Evolutionary conservation across 805 yeast genomes (phyloP), one percentile per base, ranked within the genome.

Genomic region (Candida bentonensis): DNA sequence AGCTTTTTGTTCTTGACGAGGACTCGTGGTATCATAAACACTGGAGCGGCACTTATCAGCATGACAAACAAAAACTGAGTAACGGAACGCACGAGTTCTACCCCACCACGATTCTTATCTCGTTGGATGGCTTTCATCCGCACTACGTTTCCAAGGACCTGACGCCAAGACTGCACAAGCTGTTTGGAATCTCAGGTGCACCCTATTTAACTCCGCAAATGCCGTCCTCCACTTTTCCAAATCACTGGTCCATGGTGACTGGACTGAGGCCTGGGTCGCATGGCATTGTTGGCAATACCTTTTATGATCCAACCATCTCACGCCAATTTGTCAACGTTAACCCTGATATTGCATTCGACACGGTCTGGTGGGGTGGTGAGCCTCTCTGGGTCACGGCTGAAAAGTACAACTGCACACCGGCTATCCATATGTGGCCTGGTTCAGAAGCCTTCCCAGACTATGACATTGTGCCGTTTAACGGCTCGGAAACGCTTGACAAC

Each of bases 381-480:
- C 92, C 96, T 0, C 55, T 88, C 20, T 88, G 96, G 96, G 64
- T 70, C 25, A 83, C 94, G 1, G 86, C 89, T 0, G 67, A 66
- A 23, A 58, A 60, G 17, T 82, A 82, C 47, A 79, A 78, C 3
- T 70, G 80, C 2, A 64, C 64, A 2, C 62, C 81, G 3, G 94
- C 87, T 0, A 80, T 85, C n/a, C 94, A 87, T 60, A 87, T 86
- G 95, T 88, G 94, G 94, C 96, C 96, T 0, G 96, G 96, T 1
- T 77, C 87, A 47, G 95, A 86, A 53, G 94, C 78, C 4, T 71
- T 69, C 21, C 78, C 82, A 1, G 56, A 70, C 45, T 72, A 70
- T 41, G 51, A 47, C 41, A 74, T 76, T 26, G 92, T 81, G 51
- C 61, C 63, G 44, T 88, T 73, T 62, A 77, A 85, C 54, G 76